Evolutionary conservation across 1,139 yeast species (phyloP).

Genomic region (Saccharomycopsis hybrid): DNA sequence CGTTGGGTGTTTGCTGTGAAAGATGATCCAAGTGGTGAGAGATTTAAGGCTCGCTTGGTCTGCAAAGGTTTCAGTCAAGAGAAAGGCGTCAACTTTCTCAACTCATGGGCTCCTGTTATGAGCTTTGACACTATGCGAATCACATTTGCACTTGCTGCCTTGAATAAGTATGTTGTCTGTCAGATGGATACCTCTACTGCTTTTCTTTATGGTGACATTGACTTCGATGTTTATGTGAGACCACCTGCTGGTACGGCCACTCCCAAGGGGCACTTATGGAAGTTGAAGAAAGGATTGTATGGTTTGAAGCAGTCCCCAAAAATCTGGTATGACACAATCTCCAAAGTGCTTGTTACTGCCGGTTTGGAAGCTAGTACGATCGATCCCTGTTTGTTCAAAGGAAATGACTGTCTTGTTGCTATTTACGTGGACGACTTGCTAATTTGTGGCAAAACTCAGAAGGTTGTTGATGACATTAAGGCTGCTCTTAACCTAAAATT

Average conservation of each 20-base stretch:
- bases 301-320: constrained; percentile 7
- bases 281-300: constrained; percentile 17
- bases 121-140: background rate
- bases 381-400: constrained; percentile 5
- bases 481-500: too few relatives aligned
- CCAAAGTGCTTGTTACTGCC: constrained; percentile 1
- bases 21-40: background rate
- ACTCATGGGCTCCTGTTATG: background rate
- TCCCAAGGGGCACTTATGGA: constrained; percentile 1
- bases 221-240: background rate
- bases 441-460: background rate
- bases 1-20: too few relatives aligned
- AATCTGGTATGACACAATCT: constrained; percentile 1
- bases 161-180: background rate
- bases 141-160: background rate
- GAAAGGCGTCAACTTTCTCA: background rate
- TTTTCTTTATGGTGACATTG: background rate
- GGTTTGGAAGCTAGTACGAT: background rate
- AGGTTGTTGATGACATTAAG: background rate
- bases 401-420: background rate
- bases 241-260: too few relatives aligned
- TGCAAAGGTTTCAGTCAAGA: background rate
- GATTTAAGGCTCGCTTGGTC: constrained; percentile 1
- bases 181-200: background rate
- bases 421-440: constrained; percentile 8